Evolutionary conservation across 176 grass and related monocot genomes (phyloP).

Genomic region (Oryza glumipatula): DNA sequence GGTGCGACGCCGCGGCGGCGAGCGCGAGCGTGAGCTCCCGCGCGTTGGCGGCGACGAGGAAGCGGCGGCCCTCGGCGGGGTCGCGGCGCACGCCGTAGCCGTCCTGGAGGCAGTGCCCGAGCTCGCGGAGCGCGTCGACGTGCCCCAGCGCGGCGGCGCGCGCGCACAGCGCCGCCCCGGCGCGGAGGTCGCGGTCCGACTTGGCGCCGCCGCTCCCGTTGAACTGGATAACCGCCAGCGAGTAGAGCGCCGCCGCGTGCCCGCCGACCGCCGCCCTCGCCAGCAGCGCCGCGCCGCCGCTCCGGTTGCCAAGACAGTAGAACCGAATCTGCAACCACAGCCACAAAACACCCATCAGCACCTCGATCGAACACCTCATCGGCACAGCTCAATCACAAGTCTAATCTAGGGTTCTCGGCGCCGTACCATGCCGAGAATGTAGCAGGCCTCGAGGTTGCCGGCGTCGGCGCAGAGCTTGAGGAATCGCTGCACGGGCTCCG

Average conservation of each 20-base stretch:
- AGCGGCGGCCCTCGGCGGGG: conserved; percentile 58
- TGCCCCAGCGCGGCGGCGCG: conserved; percentile 74
- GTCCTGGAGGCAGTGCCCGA: conserved; percentile 91
- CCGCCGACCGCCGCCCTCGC: conserved; percentile 74
- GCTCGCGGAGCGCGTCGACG: conserved; percentile 86
- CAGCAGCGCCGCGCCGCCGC: conserved; percentile 64
- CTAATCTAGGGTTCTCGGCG: neutral
- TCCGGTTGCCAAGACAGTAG: conserved; percentile 64
- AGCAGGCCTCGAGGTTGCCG: conserved; percentile 78
- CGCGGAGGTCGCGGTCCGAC: conserved; percentile 67
- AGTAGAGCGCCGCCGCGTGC: conserved; percentile 77
- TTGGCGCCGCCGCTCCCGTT: conserved; percentile 83
- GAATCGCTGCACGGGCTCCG: conserved; percentile 58
- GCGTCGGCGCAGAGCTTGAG: conserved; percentile 64
- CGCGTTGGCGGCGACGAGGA: conserved; percentile 67
- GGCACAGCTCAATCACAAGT: neutral
- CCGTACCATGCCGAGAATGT: conserved; percentile 85
- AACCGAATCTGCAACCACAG: conserved; percentile 63
- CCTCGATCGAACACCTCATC: neutral
- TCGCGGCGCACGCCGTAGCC: conserved; percentile 75
- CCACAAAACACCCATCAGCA: neutral
- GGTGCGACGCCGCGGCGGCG: neutral
- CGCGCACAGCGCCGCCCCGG: conserved; percentile 69
- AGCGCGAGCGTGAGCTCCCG: conserved; percentile 64
- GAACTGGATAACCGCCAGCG: conserved; percentile 81